Evolutionary conservation across 345 rosid species (phyloP).

Genomic region (Hibiscus trionum): DNA sequence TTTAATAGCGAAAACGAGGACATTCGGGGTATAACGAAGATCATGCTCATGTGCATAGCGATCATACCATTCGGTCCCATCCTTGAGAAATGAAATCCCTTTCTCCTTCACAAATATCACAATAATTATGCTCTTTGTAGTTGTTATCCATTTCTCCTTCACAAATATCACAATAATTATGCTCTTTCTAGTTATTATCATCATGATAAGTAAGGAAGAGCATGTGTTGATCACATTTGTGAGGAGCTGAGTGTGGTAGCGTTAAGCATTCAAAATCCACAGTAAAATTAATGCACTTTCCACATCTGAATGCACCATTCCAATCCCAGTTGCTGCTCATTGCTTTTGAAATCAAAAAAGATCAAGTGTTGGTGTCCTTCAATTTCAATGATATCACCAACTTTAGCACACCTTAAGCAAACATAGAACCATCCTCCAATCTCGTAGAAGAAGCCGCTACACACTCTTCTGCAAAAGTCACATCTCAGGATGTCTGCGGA

Average conservation of each 20-base stretch:
- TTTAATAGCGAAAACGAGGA: too few relatives aligned
- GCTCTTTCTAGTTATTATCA: neutral
- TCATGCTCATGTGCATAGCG: rapidly evolving
- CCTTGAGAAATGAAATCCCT: neutral
- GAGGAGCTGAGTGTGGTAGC: neutral
- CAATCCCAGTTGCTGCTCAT: rapidly evolving
- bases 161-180: neutral
- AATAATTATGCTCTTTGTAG: too few relatives aligned
- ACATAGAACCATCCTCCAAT: rapidly evolving
- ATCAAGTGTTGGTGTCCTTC: neutral
- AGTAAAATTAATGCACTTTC: neutral
- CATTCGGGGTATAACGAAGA: neutral
- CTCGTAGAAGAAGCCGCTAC: neutral
- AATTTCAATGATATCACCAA: neutral
- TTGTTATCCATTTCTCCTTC: neutral
- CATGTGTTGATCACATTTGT: neutral
- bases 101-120: too few relatives aligned
- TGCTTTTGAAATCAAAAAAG: neutral
- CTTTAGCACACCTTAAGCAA: neutral
- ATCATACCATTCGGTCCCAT: rapidly evolving
- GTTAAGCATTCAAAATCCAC: slow-evolving; percentile 3
- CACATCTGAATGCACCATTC: neutral
- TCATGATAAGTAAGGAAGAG: neutral
- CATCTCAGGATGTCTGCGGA: rapidly evolving
- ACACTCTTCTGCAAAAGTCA: rapidly evolving